Percentiles rank a stretch among this genome's conserved stretches.
These are phyloP conservation scores for Erodium texanum DNA, from an alignment of 441 rosid species.

Conservation along the genomic window DNA sequence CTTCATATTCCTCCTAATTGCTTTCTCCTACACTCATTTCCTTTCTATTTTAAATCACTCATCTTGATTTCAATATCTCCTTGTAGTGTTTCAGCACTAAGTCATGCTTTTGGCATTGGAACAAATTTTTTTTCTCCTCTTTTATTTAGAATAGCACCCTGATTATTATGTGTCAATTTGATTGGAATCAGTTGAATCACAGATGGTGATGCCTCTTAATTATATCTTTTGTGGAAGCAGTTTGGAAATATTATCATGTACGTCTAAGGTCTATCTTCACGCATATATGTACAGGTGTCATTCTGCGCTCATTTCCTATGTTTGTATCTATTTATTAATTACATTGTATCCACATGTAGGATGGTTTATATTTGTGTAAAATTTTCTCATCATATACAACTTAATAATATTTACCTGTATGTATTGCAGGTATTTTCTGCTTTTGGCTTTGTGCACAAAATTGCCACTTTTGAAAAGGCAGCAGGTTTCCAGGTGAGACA, in stretches of 20 bases:
- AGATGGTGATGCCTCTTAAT: conserved; percentile 59
- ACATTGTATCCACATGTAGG: conserved; percentile 22
- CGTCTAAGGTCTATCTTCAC: conserved; percentile 70
- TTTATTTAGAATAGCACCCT: conserved; percentile 21
- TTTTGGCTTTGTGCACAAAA: conserved; percentile 96
- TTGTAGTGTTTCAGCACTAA: background rate
- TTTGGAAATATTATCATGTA: conserved; percentile 64
- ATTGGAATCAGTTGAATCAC: conserved; percentile 51
- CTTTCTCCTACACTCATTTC: background rate
- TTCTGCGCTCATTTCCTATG: conserved; percentile 61
- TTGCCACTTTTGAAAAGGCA: conserved; percentile 96
- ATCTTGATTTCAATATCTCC: conserved; percentile 1
- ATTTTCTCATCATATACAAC: conserved; percentile 8
- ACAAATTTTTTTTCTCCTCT: conserved; percentile 16
- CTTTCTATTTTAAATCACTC: background rate
- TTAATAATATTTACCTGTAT: conserved; percentile 16
- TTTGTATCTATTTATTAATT: conserved; percentile 24
- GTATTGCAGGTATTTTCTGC: conserved; percentile 90
- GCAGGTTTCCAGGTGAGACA: conserved; percentile 87
- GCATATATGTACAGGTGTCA: conserved; percentile 71
- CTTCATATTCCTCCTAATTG: background rate
- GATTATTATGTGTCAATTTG: conserved; percentile 34
- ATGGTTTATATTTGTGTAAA: conserved; percentile 21
- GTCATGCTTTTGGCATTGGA: conserved; percentile 9
- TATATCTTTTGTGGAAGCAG: conserved; percentile 71